Evolutionary conservation across 2,329 filamentous ascomycete genomes (phyloP), one percentile per base, ranked within the genome.

Genomic region (Coniochaeta sp.): DNA sequence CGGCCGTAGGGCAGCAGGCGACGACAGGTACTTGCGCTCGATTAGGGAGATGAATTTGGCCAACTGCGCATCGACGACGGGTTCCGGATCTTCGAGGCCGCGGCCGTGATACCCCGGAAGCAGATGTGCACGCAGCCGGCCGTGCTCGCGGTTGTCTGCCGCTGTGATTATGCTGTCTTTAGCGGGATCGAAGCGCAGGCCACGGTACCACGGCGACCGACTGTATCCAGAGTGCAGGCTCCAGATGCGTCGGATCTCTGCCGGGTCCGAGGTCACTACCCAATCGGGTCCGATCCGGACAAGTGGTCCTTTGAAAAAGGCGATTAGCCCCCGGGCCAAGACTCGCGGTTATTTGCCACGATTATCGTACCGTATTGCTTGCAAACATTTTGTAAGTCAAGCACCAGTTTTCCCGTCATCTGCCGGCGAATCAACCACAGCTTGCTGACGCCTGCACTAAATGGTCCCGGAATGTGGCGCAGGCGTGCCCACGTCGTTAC

Each of bases 41-140:
- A 80, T 74, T 16, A 81, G 70, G 4, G 67, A 62, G 34, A 80
- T 60, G 3, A 81, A 65, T 36, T 79, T 62, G 36, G 17, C 17
- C 7, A 64, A 16, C 72, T 59, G 70, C 61, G 58, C 52, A 55
- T 64, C 62, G 16, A 64, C 30, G 1, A 62, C 12, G 7, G 34
- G 22, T 26, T 65, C 62, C 38, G 58, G 62, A 36, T 34, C 54
- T 8, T 34, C 58, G 10, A 60, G 40, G 1, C 58, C 63, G 12
- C 58, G 55, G 32, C 59, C 62, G 40, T 36, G 38, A 55, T 65
- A 65, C 1, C 57, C 62, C 14, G 59, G 58, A 4, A 62, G 42
- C 19, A 65, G 38, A 17, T 58, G 38, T 4, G 58, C 54, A 8
- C 59, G 57, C 12, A 62, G 9, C 4, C 52, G 57, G 36, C 58